Evolutionary conservation across 108 stramenopile species (phyloP).

Genomic region (Cyclotella baltica): DNA sequence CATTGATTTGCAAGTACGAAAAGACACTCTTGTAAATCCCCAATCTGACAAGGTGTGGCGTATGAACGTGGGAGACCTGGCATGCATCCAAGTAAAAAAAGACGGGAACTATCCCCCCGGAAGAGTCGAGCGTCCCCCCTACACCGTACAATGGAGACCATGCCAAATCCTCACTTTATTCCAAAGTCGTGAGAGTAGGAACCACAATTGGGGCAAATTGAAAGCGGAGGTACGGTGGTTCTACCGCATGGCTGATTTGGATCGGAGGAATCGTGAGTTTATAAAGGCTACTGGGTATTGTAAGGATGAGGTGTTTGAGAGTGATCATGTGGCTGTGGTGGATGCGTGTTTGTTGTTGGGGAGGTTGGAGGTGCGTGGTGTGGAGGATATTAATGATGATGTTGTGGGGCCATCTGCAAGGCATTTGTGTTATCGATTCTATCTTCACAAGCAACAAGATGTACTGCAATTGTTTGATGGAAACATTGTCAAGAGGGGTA

Average conservation of each 20-base stretch:
- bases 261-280: neutral
- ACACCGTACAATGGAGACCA: slow-evolving; percentile 43
- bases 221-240: slow-evolving; percentile 57
- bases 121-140: slow-evolving; percentile 3
- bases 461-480: slow-evolving; percentile 4
- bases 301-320: slow-evolving; percentile 25
- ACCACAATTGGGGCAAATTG: neutral
- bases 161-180: slow-evolving; percentile 59
- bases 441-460: slow-evolving; percentile 27
- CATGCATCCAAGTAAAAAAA: slow-evolving; percentile 10
- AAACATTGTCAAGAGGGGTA: slow-evolving; percentile 7
- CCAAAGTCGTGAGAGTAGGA: slow-evolving; percentile 6
- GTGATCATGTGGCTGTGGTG: slow-evolving; percentile 20
- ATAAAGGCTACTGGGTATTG: neutral
- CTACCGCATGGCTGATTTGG: slow-evolving; percentile 29
- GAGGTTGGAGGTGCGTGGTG: neutral
- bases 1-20: no score
- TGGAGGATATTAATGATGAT: neutral
- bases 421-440: slow-evolving; percentile 11
- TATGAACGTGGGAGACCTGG: slow-evolving; percentile 19
- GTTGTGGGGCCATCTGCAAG: slow-evolving; percentile 15
- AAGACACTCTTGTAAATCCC: neutral
- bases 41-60: slow-evolving; percentile 2
- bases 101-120: neutral
- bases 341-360: slow-evolving; percentile 32